Evolutionary conservation across 768 basidiomycete species (phyloP), one percentile per base, ranked within the genome.

Genomic region (Xerocomellus intermedius): DNA sequence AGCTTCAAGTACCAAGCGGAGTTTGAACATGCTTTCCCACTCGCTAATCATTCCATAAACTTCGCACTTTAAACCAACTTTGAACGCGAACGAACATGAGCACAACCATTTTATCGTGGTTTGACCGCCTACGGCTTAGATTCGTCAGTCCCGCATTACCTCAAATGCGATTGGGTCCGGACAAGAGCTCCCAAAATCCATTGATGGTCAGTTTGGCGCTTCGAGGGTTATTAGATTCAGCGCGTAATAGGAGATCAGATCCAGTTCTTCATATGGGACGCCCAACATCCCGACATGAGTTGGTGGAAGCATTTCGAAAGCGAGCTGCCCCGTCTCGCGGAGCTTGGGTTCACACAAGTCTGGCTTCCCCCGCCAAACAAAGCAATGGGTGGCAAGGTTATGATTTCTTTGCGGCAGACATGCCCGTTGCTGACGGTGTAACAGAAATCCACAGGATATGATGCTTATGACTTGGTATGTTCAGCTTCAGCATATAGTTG

Each of bases 351-450:
- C 61, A 91, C 91, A 0, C 89, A 91, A 67, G 77, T 84, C 4
- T 94, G 91, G 91, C 72, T 93, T 32, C 91, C 91, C 33, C 91
- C 91, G 7, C 86, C 89, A 17, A 87, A 88, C 67, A 93, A 91
- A 68, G 91, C 86, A 16, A 85, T 82, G 69, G 70, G 30, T 19
- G 66, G 75, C 51, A 79, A 77, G 64, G 89, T 87, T 26, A 4
- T 5, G 10, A 17, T 42, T 36, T 28, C 38, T 38, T 30, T 52
- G 24, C 12, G 42, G 24, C 30, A 7, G 21, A 60, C 21, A 39
- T 61, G 32, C 10, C 17, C 26, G 22, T 52, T 50, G 30, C 62
- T 67, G 51, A 54, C 38, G 1, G 37, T 39, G 19, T 42, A 21
- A 26, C 54, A 91, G 90, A 68, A 72, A 56, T 88, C 88, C 19